Evolutionary conservation across 108 stramenopile genomes (phyloP), one percentile per base, ranked within the genome.

Genomic region (Pseudonitzschia multiseries): DNA sequence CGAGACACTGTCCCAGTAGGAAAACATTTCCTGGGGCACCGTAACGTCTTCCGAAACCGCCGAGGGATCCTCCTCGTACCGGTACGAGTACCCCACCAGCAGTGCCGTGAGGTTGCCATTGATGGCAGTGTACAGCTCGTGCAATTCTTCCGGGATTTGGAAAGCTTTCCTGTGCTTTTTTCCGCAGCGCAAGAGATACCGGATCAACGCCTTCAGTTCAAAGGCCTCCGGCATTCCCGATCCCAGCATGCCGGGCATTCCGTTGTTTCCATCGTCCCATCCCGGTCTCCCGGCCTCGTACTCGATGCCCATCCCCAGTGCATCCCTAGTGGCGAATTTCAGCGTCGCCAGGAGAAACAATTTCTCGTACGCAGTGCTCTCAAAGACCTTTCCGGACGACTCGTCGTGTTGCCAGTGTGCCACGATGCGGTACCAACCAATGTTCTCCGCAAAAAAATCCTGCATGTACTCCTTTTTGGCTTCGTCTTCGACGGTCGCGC

Each of bases 191-290:
- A 57, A 33, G 32, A 93, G 57, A 60, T 87, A 91, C 24, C 44
- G 21, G 12, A 90, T 71, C 64, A 94, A 72, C 12, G 79, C 77
- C 42, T 84, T 73, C 52, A 89, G 60, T 71, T 96, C 92, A 57
- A 66, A 90, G 0, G 86, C 78, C 72, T 93, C 92, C 8, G 92
- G 85, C 84, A 93, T 86, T 15, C 89, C 92, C 53, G 81, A 83
- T 2, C 94, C 90, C 31, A 93, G 21, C 84, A 93, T 86, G 13
- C 87, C 82, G 0, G 72, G 62, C 21, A 81, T 26, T 29, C 92
- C 92, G 76, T 96, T 96, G 83, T 92, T 90, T n/a, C 92, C 94
- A 79, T 90, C 87, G 67, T 91, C 88, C 92, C 90, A 93, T 4
- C 92, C 92, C 6, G 92, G 92, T 69, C 79, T 84, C 24, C 90